These are phyloP conservation scores for Fusarium zealandicum DNA, from an alignment of 2,329 filamentous ascomycete species.

Conservation along the genomic window DNA sequence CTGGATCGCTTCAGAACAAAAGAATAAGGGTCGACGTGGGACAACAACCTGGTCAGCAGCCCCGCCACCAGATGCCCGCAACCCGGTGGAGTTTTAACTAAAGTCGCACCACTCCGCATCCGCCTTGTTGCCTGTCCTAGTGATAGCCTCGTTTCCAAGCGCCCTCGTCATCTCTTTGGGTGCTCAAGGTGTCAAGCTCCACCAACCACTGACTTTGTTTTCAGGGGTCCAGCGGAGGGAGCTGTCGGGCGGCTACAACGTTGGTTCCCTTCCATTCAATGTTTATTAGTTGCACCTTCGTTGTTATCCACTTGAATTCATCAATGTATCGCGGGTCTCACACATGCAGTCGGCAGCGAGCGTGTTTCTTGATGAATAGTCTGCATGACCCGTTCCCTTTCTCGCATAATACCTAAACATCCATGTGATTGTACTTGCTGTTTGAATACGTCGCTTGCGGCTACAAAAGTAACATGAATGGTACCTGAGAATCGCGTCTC, in stretches of 20 bases:
- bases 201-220: slow-evolving; percentile 17
- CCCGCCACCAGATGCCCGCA: slow-evolving; percentile 24
- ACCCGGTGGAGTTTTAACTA: slow-evolving; percentile 25
- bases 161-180: slow-evolving; percentile 25
- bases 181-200: slow-evolving; percentile 13
- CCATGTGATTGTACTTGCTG: no score
- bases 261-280: no score
- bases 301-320: no score
- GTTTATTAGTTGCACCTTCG: no score
- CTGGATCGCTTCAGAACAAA: neutral
- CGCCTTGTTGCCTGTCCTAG: slow-evolving; percentile 27
- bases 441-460: no score
- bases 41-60: slow-evolving; percentile 10
- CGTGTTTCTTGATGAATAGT: no score
- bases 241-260: neutral
- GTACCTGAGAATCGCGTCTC: no score
- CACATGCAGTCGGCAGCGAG: no score
- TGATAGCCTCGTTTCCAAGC: slow-evolving; percentile 27
- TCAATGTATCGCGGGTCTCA: no score
- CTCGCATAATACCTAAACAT: no score
- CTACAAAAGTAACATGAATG: no score
- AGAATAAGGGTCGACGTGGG: neutral
- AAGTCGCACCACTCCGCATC: slow-evolving; percentile 28
- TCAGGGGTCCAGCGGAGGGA: neutral
- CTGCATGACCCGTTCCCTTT: no score